Conservation (phyloP, 2,329 filamentous ascomycete species). For the Phaeomoniella chlamydospora region DNA sequence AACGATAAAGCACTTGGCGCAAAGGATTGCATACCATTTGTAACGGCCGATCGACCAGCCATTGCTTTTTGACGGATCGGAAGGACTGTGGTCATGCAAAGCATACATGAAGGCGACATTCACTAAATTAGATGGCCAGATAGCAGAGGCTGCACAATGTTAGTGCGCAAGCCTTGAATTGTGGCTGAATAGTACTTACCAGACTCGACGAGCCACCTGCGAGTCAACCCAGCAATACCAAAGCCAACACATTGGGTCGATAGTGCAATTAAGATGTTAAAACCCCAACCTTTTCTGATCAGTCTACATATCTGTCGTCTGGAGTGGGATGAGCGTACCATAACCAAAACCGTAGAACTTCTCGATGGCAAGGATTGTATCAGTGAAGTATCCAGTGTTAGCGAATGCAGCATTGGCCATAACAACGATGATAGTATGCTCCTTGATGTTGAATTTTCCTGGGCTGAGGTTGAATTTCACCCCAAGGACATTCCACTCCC, state of each 20-base stretch:
- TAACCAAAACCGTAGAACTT: conserved; percentile 43
- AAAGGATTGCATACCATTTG: conserved; percentile 30
- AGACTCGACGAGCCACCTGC: conserved; percentile 39
- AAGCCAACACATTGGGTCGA: conserved; percentile 58
- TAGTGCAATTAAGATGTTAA: conserved; percentile 52
- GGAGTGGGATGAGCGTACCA: conserved; percentile 12
- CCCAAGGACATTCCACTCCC: conserved; percentile 17
- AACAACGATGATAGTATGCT: conserved; percentile 21
- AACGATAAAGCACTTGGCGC: too few relatives aligned
- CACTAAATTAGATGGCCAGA: conserved; percentile 57
- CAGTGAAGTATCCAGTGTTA: conserved; percentile 47
- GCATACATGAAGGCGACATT: conserved; percentile 55
- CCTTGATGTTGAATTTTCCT: conserved; percentile 24
- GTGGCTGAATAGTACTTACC: too few relatives aligned
- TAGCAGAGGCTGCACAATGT: conserved; percentile 46
- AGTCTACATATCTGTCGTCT: conserved; percentile 5
- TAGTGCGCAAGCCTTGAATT: background rate
- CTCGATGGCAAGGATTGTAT: conserved; percentile 57
- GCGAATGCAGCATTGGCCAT: conserved; percentile 25
- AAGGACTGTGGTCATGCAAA: conserved; percentile 50
- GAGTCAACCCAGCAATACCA: conserved; percentile 53
- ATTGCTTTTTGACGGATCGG: conserved; percentile 39
- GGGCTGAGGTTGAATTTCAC: conserved; percentile 18
- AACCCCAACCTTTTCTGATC: conserved; percentile 38
- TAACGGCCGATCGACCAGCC: conserved; percentile 55